phyloP scores from a whole-genome alignment of 2,329 filamentous ascomycete species.

The Meredithiella fracta region DNA sequence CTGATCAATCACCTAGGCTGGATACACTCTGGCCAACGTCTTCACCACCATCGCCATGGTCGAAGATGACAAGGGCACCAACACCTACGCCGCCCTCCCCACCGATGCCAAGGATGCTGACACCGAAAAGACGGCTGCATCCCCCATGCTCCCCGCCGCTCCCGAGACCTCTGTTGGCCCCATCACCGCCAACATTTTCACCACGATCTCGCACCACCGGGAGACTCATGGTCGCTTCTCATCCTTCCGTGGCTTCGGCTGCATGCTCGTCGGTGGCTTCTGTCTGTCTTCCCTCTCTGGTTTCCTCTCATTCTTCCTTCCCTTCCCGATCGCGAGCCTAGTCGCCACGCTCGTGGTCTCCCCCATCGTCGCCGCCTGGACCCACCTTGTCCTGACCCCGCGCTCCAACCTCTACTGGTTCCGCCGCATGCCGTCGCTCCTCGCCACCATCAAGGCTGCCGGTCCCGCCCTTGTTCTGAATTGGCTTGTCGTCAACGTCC shows the following conservation, averaged over 20 bases:
- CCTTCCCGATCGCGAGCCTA: slow-evolving; percentile 27
- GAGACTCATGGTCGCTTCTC: slow-evolving; percentile 22
- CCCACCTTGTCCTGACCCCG: slow-evolving; percentile 67
- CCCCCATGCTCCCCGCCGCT: slow-evolving; percentile 20
- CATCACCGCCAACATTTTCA: slow-evolving; percentile 38
- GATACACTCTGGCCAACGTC: slow-evolving; percentile 34
- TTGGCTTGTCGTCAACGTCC: slow-evolving; percentile 39
- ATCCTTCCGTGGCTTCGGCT: slow-evolving; percentile 52
- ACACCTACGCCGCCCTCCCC: slow-evolving; percentile 34
- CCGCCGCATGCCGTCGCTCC: slow-evolving; percentile 50
- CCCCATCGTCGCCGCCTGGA: slow-evolving; percentile 58
- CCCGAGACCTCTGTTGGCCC: slow-evolving; percentile 32
- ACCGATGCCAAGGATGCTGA: slow-evolving; percentile 23
- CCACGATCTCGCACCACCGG: slow-evolving; percentile 43
- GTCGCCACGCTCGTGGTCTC: slow-evolving; percentile 40
- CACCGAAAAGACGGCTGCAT: slow-evolving; percentile 18
- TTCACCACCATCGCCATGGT: slow-evolving; percentile 40
- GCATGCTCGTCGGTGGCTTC: slow-evolving; percentile 27
- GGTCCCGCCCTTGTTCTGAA: slow-evolving; percentile 48
- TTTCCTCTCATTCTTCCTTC: slow-evolving; percentile 26
- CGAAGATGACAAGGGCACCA: slow-evolving; percentile 38
- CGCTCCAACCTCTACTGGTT: slow-evolving; percentile 48
- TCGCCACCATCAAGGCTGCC: slow-evolving; percentile 49
- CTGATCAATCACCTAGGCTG: background rate
- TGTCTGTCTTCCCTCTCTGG: slow-evolving; percentile 28